Percentiles rank a stretch among this genome's conserved stretches.
These are phyloP conservation scores for Wickerhamomyces subpelliculosus DNA, from an alignment of 805 yeast species.

Conservation along the genomic window DNA sequence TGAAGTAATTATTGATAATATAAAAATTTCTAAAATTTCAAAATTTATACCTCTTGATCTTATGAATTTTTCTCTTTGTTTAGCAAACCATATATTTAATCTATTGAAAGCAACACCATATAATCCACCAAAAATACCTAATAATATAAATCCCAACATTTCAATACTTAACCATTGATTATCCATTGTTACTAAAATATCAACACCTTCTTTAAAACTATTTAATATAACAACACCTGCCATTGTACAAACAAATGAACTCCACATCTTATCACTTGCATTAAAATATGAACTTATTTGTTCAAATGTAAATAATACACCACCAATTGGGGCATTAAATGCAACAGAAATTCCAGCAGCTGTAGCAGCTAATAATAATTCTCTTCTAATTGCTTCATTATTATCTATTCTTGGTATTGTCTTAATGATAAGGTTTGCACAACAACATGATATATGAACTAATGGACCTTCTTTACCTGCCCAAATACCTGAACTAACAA, in stretches of 20 bases:
- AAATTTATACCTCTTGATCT: constrained; percentile 18
- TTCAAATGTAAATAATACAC: constrained; percentile 73
- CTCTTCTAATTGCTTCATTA: constrained; percentile 59
- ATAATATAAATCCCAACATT: constrained; percentile 58
- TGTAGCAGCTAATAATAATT: constrained; percentile 63
- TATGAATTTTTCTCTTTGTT: constrained; percentile 21
- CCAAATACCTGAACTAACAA: constrained; percentile 75
- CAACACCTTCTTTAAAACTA: constrained; percentile 37
- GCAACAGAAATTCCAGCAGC: constrained; percentile 85
- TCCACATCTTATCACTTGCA: constrained; percentile 70
- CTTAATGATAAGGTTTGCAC: constrained; percentile 34
- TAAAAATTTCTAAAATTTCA: constrained; percentile 41
- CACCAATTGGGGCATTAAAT: constrained; percentile 83
- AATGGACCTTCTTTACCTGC: constrained; percentile 85
- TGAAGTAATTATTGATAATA: constrained; percentile 44
- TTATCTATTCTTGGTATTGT: constrained; percentile 22
- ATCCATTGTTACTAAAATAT: constrained; percentile 59
- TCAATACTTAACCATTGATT: constrained; percentile 73
- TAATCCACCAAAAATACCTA: constrained; percentile 67
- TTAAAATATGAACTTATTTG: constrained; percentile 57
- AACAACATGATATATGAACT: constrained; percentile 69
- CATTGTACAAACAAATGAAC: constrained; percentile 74
- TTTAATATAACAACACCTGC: constrained; percentile 58
- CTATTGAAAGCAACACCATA: constrained; percentile 50
- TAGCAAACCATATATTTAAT: constrained; percentile 39